These are phyloP conservation scores for Corynascus novoguineensis DNA, from an alignment of 495 filamentous ascomycete species.

Conservation along the genomic window DNA sequence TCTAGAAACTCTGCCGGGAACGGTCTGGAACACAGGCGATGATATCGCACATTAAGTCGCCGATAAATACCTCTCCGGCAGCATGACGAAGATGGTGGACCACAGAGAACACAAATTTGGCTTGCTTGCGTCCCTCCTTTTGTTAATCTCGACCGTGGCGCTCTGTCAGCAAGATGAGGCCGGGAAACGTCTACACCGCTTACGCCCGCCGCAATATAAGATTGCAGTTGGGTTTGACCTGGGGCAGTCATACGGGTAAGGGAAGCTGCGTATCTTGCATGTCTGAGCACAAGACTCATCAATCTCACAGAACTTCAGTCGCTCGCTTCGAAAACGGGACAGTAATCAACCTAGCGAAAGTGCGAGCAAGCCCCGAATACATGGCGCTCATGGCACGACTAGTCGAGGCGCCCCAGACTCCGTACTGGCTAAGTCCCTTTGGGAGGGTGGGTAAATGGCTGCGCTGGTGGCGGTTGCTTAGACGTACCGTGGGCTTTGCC, in stretches of 20 bases:
- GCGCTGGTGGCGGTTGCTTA: neutral
- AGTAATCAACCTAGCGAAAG: neutral
- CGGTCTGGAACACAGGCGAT: too few relatives aligned
- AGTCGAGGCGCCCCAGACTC: neutral
- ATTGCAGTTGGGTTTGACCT: neutral
- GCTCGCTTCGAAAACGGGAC: slow-evolving; percentile 2
- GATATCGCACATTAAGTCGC: too few relatives aligned
- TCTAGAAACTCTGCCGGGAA: too few relatives aligned
- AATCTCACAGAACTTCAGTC: neutral
- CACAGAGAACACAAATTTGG: too few relatives aligned
- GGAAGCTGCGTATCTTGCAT: neutral
- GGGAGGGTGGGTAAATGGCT: neutral
- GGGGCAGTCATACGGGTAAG: neutral
- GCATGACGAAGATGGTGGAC: too few relatives aligned
- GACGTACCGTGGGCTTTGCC: neutral
- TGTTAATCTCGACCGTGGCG: neutral
- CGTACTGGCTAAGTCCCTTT: neutral
- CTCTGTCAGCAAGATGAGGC: neutral
- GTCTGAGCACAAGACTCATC: neutral
- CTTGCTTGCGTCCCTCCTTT: neutral
- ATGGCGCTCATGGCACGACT: neutral
- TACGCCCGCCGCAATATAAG: too few relatives aligned
- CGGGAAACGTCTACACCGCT: too few relatives aligned
- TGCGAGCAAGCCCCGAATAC: neutral
- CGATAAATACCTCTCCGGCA: too few relatives aligned